These are phyloP conservation scores for Boletus mariae DNA, from an alignment of 1,284 basidiomycete species.

Conservation along the genomic window DNA sequence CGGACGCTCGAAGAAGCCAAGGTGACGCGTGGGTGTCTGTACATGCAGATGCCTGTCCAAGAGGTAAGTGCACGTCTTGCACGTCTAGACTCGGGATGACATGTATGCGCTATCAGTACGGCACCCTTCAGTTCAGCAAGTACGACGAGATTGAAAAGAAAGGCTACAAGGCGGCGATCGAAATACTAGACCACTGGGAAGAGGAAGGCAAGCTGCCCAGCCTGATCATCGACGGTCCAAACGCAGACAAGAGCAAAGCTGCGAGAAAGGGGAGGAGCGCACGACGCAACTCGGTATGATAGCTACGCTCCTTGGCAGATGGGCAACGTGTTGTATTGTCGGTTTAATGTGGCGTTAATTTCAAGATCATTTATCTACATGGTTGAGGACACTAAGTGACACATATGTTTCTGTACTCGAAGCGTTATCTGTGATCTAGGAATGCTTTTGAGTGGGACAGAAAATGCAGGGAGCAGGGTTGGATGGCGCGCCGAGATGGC, in stretches of 20 bases:
- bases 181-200: slow-evolving; percentile 76
- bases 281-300: slow-evolving; percentile 66
- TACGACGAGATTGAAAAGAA: slow-evolving; percentile 82
- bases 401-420: slow-evolving; percentile 24
- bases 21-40: slow-evolving; percentile 81
- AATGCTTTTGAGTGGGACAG: slow-evolving; percentile 16
- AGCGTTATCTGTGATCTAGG: slow-evolving; percentile 13
- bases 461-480: slow-evolving; percentile 13
- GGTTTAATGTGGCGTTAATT: slow-evolving; percentile 1
- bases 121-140: slow-evolving; percentile 75
- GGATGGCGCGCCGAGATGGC: background rate
- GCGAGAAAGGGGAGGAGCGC: slow-evolving; percentile 72
- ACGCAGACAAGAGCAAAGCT: slow-evolving; percentile 37
- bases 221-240: slow-evolving; percentile 57
- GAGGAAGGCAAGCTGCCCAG: slow-evolving; percentile 79
- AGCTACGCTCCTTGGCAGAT: no score
- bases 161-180: slow-evolving; percentile 76
- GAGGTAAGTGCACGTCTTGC: slow-evolving; percentile 33
- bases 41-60: slow-evolving; percentile 94
- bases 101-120: slow-evolving; percentile 47
- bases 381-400: slow-evolving; percentile 9
- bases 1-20: slow-evolving; percentile 95
- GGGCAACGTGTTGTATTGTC: background rate
- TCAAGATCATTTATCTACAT: slow-evolving; percentile 24
- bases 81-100: no score